Evolutionary conservation across 345 rosid species (phyloP).

Genomic region (Brassica carinata): DNA sequence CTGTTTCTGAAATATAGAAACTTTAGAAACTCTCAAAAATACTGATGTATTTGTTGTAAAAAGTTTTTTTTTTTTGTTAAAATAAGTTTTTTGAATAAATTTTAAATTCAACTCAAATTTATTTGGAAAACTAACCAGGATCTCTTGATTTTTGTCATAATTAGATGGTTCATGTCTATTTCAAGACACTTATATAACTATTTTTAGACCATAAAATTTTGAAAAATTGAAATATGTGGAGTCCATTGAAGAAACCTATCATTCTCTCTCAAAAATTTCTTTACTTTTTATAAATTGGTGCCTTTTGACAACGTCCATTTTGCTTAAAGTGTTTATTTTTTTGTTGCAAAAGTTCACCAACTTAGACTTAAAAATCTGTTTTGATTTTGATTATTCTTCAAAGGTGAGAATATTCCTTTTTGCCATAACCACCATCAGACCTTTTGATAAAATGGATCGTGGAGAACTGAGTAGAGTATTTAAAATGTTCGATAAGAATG

Average conservation of each 20-base stretch:
- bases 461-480: background rate
- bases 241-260: background rate
- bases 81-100: background rate
- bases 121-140: background rate
- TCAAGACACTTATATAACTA: background rate
- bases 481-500: background rate
- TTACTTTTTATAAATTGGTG: background rate
- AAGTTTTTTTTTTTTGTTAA: too few species aligned
- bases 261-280: background rate
- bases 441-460: background rate
- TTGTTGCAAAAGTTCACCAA: background rate
- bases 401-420: background rate
- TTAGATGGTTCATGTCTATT: background rate
- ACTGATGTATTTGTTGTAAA: background rate
- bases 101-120: background rate
- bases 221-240: background rate
- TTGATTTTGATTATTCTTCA: background rate
- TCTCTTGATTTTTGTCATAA: background rate
- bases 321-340: background rate
- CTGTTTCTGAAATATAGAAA: background rate
- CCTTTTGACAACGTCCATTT: background rate
- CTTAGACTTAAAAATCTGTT: background rate
- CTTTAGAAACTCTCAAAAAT: background rate
- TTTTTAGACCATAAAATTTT: background rate
- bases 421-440: background rate